Conservation (phyloP, 2,329 filamentous ascomycete genomes). For the Colletotrichum acutatum region DNA sequence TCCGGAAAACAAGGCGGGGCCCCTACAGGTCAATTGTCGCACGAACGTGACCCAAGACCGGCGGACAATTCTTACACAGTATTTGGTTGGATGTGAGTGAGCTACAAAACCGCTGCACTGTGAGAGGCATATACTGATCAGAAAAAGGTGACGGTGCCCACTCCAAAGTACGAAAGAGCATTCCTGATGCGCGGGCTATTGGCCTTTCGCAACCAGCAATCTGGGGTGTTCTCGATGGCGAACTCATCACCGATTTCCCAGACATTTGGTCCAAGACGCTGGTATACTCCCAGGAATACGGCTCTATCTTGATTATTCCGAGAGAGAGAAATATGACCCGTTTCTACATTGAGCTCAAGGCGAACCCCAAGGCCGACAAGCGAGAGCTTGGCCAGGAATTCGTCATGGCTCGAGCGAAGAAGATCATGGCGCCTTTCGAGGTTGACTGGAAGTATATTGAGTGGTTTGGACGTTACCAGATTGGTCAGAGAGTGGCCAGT, state of each 20-base stretch:
- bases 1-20: constrained; percentile 54
- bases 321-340: constrained; percentile 79
- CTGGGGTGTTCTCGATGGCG: constrained; percentile 80
- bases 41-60: constrained; percentile 63
- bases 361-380: constrained; percentile 52
- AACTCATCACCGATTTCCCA: constrained; percentile 77
- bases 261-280: constrained; percentile 81
- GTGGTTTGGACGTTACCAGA: constrained; percentile 80
- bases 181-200: constrained; percentile 66
- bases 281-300: constrained; percentile 73
- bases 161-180: constrained; percentile 74
- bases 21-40: constrained; percentile 62
- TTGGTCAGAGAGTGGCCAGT: constrained; percentile 77
- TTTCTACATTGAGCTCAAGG: constrained; percentile 68
- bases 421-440: constrained; percentile 68
- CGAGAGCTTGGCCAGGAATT: constrained; percentile 68
- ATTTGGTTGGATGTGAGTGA: constrained; percentile 72
- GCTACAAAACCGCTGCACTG: neutral
- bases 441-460: constrained; percentile 69
- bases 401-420: constrained; percentile 74
- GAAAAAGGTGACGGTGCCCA: constrained; percentile 73
- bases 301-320: constrained; percentile 79
- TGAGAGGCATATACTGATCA: constrained; percentile 4
- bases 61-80: constrained; percentile 66
- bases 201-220: constrained; percentile 64